A percentile compares a stretch with the other conserved stretches of the same genome.
phyloP scores from a whole-genome alignment of 2,329 filamentous ascomycete genomes.

The Arthrobotrys musiformis region DNA sequence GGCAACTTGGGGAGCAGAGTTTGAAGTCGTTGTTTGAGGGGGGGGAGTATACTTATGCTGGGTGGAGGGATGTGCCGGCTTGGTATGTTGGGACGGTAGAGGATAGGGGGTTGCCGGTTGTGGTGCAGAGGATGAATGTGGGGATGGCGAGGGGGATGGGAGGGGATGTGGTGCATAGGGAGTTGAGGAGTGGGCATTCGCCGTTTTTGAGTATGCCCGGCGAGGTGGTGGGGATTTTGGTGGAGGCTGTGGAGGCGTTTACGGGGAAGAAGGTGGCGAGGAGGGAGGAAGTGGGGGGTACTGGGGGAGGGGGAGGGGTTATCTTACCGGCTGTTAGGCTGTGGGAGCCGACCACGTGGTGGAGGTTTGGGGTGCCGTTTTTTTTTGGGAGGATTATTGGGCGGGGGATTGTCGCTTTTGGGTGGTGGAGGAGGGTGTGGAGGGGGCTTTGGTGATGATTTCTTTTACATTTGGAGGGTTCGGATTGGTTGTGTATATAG shows the following conservation, averaged over 20 bases:
- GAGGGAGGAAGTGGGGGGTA: not conserved
- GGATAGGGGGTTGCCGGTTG: conserved; percentile 64
- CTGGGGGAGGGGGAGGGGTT: conserved; percentile 5
- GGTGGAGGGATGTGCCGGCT: conserved; percentile 66
- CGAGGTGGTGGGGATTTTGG: conserved; percentile 63
- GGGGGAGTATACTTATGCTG: conserved; percentile 64
- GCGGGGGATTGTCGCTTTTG: conserved; percentile 41
- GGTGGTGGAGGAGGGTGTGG: conserved; percentile 46
- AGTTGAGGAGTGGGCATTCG: conserved; percentile 66
- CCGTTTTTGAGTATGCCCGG: conserved; percentile 66
- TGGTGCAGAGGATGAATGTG: conserved; percentile 63
- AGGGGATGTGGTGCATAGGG: conserved; percentile 62
- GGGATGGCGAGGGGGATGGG: conserved; percentile 63
- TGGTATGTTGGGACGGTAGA: conserved; percentile 66
- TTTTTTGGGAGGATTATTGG: conserved; percentile 52
- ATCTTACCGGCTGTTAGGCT: conserved; percentile 28
- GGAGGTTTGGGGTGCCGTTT: conserved; percentile 52
- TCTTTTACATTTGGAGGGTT: not conserved
- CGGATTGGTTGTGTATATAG: not conserved
- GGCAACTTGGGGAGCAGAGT: conserved; percentile 63
- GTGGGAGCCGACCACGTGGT: conserved; percentile 54
- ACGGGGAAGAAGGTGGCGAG: conserved; percentile 47
- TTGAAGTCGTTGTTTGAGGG: conserved; percentile 66
- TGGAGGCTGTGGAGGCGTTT: conserved; percentile 62
- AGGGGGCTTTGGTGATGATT: not conserved